These are phyloP conservation scores for Chrysophaeum taylorii DNA, from an alignment of 352 stramenopile genomes.

Conservation along the genomic window DNA sequence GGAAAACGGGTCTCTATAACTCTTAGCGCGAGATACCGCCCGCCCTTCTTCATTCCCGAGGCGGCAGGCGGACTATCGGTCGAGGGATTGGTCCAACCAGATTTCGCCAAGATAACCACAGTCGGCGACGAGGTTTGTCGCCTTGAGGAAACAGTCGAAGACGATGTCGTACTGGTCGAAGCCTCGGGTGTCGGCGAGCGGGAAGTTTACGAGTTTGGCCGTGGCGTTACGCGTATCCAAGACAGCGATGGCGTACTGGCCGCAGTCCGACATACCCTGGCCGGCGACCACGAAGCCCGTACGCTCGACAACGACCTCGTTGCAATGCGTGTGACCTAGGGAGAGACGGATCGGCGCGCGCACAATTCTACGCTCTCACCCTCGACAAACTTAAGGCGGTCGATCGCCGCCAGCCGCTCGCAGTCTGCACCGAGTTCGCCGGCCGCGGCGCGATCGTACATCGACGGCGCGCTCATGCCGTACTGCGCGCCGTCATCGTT, in stretches of 20 bases:
- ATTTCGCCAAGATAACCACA: background rate
- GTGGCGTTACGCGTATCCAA: background rate
- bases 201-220: background rate
- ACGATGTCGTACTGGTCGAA: background rate
- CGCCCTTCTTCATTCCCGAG: no score
- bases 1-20: no score
- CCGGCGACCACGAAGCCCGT: background rate
- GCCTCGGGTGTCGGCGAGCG: background rate
- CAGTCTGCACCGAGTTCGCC: background rate
- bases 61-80: no score
- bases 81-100: background rate
- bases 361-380: no score
- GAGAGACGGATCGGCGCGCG: no score
- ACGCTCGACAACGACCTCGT: background rate
- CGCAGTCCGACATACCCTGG: conserved; percentile 11
- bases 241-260: background rate
- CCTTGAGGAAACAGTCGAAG: background rate
- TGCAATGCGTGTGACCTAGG: conserved; percentile 17
- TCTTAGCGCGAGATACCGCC: no score
- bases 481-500: background rate
- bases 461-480: background rate
- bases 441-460: background rate
- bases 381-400: conserved; percentile 11
- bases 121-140: background rate
- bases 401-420: background rate